These are phyloP conservation scores for Trichosporon sp. DNA, from an alignment of 1,284 basidiomycete genomes.

Conservation along the genomic window DNA sequence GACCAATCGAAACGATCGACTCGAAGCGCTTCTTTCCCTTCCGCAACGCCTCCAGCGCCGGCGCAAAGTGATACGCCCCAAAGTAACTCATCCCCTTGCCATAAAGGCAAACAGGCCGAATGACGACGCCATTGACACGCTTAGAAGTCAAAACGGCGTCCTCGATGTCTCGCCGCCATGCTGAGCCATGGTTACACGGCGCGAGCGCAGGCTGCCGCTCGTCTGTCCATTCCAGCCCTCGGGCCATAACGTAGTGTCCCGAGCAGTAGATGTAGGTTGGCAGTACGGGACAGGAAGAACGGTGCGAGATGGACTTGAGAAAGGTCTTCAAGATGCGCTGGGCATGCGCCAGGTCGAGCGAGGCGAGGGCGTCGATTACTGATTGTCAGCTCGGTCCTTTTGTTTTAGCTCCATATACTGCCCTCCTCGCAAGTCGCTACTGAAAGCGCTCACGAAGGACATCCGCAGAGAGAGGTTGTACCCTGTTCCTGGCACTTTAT, in stretches of 20 bases:
- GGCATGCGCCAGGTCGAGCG: constrained; percentile 40
- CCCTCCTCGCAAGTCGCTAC: too few relatives aligned
- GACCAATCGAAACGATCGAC: too few relatives aligned
- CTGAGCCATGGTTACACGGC: constrained; percentile 21
- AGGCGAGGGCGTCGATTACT: constrained; percentile 45
- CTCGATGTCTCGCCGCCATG: constrained; percentile 36
- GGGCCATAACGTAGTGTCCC: constrained; percentile 52
- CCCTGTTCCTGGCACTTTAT: too few relatives aligned
- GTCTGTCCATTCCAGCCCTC: constrained; percentile 32
- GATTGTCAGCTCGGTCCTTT: background rate
- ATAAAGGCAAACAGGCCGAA: constrained; percentile 44
- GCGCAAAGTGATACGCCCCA: constrained; percentile 42
- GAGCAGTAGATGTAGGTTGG: constrained; percentile 53
- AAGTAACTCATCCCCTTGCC: constrained; percentile 11
- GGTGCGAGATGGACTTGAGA: background rate
- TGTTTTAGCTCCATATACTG: too few relatives aligned
- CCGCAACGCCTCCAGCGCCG: constrained; percentile 36
- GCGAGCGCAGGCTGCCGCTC: constrained; percentile 24
- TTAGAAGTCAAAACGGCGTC: constrained; percentile 26
- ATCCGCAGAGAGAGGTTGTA: too few relatives aligned
- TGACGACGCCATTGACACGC: constrained; percentile 14
- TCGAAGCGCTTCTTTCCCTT: constrained; percentile 47
- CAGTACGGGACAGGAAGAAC: background rate
- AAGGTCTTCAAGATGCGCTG: constrained; percentile 27
- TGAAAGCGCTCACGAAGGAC: too few relatives aligned